Evolutionary conservation across 2,329 filamentous ascomycete species (phyloP), one percentile per base, ranked within the genome.

Genomic region (Monosporascus ibericus): DNA sequence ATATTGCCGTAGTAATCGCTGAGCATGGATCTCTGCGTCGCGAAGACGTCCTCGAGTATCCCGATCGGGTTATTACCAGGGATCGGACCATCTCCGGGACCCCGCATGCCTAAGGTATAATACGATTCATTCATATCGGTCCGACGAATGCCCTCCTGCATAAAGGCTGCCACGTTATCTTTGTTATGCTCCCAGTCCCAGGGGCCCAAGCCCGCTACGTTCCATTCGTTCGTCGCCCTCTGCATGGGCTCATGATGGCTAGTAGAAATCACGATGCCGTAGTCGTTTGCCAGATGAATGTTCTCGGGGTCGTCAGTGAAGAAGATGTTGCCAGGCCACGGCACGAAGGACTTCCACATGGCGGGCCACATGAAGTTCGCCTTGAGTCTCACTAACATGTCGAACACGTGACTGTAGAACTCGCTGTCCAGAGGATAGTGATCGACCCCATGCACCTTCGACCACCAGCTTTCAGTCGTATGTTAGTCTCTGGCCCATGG

Each of bases 361-460:
- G 84, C 82, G 0, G 83, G 84, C 84, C 84, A 87, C 50, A 87
- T 69, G 57, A 84, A 86, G 62, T 87, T 87, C 2, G 81, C 81
- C 61, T 75, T 78, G 20, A 84, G 72, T 15, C 83, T 72, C 3
- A 86, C 70, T 1, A 85, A 67, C 5, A 87, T 72, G 60, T 87
- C 84, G 55, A 86, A 87, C 0, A 87, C 77, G 17, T 76, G 75
- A 14, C 70, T 70, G 62, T 87, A 86, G 56, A 87, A 84, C 3
- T 78, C 74, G 0, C 75, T 71, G 52, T 79, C 77, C 48, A 75
- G 56, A 3, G 62, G 60, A 27, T 72, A 84, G 20, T 77, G 78
- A 5, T 65, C 66, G 9, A 70, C 71, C 34, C 71, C 73, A 17
- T 71, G 72, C n/a, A 73, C 71, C 37, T 78, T 74, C 1, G 80